Evolutionary conservation across 2,329 filamentous ascomycete genomes (phyloP).

Genomic region (Ascochyta lentis): DNA sequence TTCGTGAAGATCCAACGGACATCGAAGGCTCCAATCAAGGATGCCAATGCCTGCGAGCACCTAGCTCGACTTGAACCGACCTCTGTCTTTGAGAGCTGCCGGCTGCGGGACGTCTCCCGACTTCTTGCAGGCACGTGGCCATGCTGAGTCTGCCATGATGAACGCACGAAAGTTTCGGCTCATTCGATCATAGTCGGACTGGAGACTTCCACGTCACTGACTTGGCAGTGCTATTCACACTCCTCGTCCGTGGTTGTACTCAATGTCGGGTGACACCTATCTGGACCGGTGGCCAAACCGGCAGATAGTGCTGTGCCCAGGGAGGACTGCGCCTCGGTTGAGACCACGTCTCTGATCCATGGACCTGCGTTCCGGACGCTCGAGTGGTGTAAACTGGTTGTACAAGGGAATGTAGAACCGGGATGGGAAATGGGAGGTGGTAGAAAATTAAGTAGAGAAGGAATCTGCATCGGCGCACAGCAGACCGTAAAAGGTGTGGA

Average conservation of each 20-base stretch:
- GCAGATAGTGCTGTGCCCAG: constrained; percentile 17
- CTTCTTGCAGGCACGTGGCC: constrained; percentile 4
- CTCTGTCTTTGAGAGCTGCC: neutral
- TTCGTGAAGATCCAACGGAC: constrained; percentile 3
- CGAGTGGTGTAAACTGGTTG: neutral
- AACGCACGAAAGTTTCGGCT: neutral
- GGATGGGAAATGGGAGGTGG: neutral
- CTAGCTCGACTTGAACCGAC: constrained; percentile 8
- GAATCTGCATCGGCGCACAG: constrained; percentile 1
- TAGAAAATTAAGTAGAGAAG: neutral
- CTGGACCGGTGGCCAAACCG: constrained; percentile 17
- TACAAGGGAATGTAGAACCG: neutral
- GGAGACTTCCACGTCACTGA: constrained; percentile 3
- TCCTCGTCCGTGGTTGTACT: constrained; percentile 12
- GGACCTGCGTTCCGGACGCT: constrained; percentile 11
- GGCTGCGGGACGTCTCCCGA: constrained; percentile 26
- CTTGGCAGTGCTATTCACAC: constrained; percentile 7
- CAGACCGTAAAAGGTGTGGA: neutral
- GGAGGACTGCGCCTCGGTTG: constrained; percentile 1
- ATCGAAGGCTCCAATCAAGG: neutral
- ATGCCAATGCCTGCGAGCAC: constrained; percentile 14
- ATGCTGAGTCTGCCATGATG: neutral
- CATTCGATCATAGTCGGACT: constrained; percentile 6
- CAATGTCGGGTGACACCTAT: constrained; percentile 8
- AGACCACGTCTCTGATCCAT: constrained; percentile 2